A percentile compares a stretch with the other conserved stretches of the same genome.
Evolutionary conservation across 176 grass and related monocot species (phyloP).

Genomic region (Carex littledalei): DNA sequence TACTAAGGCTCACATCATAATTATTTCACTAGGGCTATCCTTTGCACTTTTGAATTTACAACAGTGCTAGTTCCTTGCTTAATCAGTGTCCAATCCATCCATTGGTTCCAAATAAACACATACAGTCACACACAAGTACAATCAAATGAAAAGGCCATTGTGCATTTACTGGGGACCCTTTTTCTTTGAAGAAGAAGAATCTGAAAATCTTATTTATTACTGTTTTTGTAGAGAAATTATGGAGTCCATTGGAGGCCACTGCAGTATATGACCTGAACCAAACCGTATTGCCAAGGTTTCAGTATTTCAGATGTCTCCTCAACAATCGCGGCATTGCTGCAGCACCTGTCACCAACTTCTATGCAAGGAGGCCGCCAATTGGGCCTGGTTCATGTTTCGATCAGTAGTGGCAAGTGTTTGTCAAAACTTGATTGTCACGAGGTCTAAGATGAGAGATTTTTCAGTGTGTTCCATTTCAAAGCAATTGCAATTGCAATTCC

Average conservation of each 20-base stretch:
- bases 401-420: slow-evolving; percentile 33
- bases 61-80: neutral
- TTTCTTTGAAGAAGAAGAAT: neutral
- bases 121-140: neutral
- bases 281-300: slow-evolving; percentile 53
- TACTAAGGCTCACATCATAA: neutral
- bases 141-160: neutral
- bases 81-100: neutral
- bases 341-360: slow-evolving; percentile 66
- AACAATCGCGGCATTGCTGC: slow-evolving; percentile 78
- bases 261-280: slow-evolving; percentile 50
- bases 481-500: neutral
- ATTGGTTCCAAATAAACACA: neutral
- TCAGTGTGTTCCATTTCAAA: slow-evolving; percentile 10
- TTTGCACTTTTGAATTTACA: neutral
- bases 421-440: slow-evolving; percentile 12
- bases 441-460: neutral
- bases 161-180: neutral
- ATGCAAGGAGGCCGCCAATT: slow-evolving; percentile 50
- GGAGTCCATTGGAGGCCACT: slow-evolving; percentile 72
- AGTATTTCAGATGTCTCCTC: slow-evolving; percentile 77
- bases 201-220: neutral
- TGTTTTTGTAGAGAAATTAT: slow-evolving; percentile 60
- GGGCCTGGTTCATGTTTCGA: slow-evolving; percentile 72
- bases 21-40: neutral